Evolutionary conservation across 345 rosid genomes (phyloP).

Genomic region (Mangifera indica): DNA sequence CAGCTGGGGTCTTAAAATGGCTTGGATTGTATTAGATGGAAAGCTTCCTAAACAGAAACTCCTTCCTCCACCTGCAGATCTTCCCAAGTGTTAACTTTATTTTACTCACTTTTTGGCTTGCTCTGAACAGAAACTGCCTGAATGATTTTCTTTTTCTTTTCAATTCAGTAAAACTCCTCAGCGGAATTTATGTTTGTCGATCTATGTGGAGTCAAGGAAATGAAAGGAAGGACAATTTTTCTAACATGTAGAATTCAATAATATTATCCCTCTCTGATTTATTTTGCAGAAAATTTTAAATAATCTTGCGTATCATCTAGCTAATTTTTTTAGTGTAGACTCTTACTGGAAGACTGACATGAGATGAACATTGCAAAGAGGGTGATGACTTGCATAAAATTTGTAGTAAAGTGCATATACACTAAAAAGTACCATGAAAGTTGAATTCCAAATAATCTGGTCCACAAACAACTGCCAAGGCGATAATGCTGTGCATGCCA

Average conservation of each 20-base stretch:
- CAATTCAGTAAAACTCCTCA: constrained; percentile 1
- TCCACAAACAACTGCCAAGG: neutral
- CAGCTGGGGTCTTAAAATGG: constrained; percentile 76
- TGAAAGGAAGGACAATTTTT: neutral
- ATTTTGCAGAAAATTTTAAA: neutral
- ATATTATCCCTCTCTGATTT: neutral
- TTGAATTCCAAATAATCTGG: neutral
- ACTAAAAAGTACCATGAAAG: neutral
- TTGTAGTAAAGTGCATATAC: neutral
- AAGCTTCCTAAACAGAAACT: constrained; percentile 60
- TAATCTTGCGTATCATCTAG: neutral
- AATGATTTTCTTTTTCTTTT: constrained; percentile 20
- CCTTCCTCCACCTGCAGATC: constrained; percentile 67
- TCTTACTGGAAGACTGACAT: neutral
- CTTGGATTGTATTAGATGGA: constrained; percentile 71
- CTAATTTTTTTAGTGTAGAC: neutral
- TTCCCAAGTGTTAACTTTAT: constrained; percentile 53
- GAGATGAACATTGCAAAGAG: neutral
- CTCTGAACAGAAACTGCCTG: neutral
- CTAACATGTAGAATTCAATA: neutral
- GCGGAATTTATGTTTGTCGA: neutral
- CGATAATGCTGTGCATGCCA: neutral
- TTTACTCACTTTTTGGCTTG: constrained; percentile 11
- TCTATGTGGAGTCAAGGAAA: neutral
- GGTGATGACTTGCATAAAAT: neutral